Conservation (phyloP, 2,329 filamentous ascomycete genomes). For the Fusarium continuum region DNA sequence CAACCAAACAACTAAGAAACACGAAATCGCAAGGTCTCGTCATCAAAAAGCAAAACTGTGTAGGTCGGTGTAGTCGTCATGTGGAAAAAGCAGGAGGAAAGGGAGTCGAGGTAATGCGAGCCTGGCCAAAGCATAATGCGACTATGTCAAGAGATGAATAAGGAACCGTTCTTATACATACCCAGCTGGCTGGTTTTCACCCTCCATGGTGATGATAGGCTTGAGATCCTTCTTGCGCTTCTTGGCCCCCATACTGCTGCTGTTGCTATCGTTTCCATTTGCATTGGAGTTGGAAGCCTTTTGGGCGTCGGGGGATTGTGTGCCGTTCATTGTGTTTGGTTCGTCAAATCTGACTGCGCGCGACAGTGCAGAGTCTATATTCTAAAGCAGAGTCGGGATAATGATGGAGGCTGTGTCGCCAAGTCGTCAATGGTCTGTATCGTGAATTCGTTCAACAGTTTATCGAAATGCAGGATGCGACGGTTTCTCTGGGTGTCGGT, state of each 20-base stretch:
- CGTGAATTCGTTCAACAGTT: conserved; percentile 15
- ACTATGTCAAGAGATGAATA: neutral
- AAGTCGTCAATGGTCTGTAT: conserved; percentile 22
- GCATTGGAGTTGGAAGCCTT: conserved; percentile 42
- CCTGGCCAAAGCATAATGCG: neutral
- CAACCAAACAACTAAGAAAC: neutral
- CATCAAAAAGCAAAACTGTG: neutral
- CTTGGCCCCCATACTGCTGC: conserved; percentile 56
- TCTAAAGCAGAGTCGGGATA: neutral
- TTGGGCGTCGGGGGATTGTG: conserved; percentile 46
- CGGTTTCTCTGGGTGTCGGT: conserved; percentile 15
- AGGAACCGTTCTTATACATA: conserved; percentile 45
- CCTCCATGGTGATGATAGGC: conserved; percentile 79
- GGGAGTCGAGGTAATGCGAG: neutral
- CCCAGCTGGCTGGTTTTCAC: conserved; percentile 49
- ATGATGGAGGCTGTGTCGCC: conserved; percentile 2
- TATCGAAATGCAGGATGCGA: conserved; percentile 23
- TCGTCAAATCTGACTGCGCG: conserved; percentile 16
- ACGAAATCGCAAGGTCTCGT: neutral
- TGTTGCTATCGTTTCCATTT: conserved; percentile 45
- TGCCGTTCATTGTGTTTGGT: conserved; percentile 38
- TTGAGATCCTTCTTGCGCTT: conserved; percentile 82
- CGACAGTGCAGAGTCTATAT: neutral
- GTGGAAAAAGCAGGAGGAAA: neutral
- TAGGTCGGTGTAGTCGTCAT: neutral